phyloP scores from a whole-genome alignment of 495 filamentous ascomycete species.

The Letharia columbiana region DNA sequence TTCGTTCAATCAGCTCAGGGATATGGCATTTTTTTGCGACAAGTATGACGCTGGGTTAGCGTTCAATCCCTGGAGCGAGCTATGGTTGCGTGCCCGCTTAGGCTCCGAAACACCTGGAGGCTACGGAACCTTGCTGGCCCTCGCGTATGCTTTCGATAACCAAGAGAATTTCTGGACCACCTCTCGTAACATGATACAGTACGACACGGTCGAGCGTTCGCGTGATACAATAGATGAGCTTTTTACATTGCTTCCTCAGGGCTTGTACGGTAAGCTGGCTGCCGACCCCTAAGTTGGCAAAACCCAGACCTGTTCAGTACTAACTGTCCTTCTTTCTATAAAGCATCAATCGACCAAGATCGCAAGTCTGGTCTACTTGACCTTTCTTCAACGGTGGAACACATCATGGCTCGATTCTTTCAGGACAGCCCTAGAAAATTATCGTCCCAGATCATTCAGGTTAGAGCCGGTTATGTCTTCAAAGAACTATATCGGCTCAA shows the following conservation, averaged over 20 bases:
- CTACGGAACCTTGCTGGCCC: neutral
- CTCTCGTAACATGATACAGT: neutral
- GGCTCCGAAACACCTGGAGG: neutral
- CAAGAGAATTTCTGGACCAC: neutral
- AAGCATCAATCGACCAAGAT: neutral
- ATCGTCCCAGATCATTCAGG: neutral
- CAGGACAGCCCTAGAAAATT: neutral
- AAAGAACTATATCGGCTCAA: neutral
- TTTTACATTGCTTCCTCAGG: neutral
- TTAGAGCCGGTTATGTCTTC: neutral
- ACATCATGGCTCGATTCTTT: neutral
- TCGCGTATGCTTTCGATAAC: neutral
- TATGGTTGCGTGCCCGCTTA: slow-evolving; percentile 8
- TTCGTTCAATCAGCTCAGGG: neutral
- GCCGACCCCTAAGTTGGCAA: neutral
- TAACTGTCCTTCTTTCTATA: neutral
- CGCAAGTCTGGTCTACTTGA: neutral
- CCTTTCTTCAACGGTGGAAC: neutral
- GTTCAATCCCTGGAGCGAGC: slow-evolving; percentile 21
- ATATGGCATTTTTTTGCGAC: slow-evolving; percentile 16
- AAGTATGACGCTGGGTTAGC: slow-evolving; percentile 23
- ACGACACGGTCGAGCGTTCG: neutral
- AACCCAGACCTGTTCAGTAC: neutral
- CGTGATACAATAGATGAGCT: neutral
- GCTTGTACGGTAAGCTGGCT: neutral